Conservation (phyloP, 176 grass and related monocot species). For the Cenchrus fungigraminus region DNA sequence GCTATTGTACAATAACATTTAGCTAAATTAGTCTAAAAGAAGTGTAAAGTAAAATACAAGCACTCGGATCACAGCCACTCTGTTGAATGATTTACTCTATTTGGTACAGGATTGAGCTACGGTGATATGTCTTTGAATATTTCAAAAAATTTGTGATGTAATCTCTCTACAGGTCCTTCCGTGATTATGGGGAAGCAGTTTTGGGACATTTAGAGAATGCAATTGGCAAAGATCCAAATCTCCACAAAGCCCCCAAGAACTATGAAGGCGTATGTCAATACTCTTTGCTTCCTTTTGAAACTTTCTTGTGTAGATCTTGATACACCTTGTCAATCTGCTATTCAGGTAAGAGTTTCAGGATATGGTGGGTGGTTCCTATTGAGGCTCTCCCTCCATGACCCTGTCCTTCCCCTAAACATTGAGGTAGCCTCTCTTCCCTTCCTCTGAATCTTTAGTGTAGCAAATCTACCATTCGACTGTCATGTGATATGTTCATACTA, state of each 20-base stretch:
- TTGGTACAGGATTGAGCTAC: background rate
- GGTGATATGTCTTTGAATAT: background rate
- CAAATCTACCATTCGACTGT: background rate
- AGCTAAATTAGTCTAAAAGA: background rate
- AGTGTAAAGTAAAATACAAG: slow-evolving; percentile 8
- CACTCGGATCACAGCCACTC: background rate
- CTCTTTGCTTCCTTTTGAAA: slow-evolving; percentile 13
- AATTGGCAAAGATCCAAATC: slow-evolving; percentile 55
- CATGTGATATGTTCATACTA: background rate
- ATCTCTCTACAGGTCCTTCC: slow-evolving; percentile 70
- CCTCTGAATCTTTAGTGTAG: slow-evolving; percentile 5
- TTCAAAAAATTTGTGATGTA: slow-evolving; percentile 8
- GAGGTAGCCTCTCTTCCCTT: slow-evolving; percentile 55
- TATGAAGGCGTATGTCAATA: slow-evolving; percentile 80
- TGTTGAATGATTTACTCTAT: background rate
- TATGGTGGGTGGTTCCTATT: slow-evolving; percentile 96
- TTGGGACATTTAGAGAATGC: slow-evolving; percentile 80
- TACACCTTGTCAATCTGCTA: slow-evolving; percentile 18
- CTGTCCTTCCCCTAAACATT: slow-evolving; percentile 97
- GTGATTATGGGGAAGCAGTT: slow-evolving; percentile 87
- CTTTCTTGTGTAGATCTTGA: background rate
- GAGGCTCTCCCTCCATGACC: slow-evolving; percentile 95
- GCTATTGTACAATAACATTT: background rate
- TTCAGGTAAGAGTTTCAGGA: slow-evolving; percentile 90
- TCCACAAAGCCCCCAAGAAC: slow-evolving; percentile 67